Conservation (phyloP, 1,284 basidiomycete genomes). For the Paramarasmius palmivorus region DNA sequence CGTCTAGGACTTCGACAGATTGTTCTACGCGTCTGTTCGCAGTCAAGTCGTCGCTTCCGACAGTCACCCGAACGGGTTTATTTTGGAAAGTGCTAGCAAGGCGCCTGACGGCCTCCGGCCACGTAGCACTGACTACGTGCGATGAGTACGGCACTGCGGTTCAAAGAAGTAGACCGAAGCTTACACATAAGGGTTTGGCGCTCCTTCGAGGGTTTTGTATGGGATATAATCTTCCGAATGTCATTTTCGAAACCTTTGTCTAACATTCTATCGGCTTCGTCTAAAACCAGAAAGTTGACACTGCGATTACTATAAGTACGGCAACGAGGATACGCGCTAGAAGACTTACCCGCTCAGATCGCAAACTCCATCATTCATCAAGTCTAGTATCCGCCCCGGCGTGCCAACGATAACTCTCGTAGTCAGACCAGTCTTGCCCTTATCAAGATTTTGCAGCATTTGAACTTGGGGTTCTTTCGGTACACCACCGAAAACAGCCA, state of each 20-base stretch:
- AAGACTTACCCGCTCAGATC: slow-evolving; percentile 71
- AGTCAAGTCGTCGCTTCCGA: slow-evolving; percentile 93
- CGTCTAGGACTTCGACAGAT: slow-evolving; percentile 88
- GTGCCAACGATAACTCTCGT: slow-evolving; percentile 91
- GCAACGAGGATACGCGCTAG: neutral
- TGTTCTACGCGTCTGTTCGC: slow-evolving; percentile 92
- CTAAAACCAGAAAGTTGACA: slow-evolving; percentile 90
- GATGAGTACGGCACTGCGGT: neutral
- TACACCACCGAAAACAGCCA: slow-evolving; percentile 92
- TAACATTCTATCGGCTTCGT: slow-evolving; percentile 98
- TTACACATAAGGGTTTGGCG: slow-evolving; percentile 93
- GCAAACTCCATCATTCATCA: slow-evolving; percentile 83
- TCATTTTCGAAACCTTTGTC: slow-evolving; percentile 99
- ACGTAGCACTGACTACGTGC: slow-evolving; percentile 88
- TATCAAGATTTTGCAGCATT: slow-evolving; percentile 51
- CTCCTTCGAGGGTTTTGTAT: slow-evolving; percentile 64
- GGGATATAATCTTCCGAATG: slow-evolving; percentile 88
- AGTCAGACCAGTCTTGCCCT: slow-evolving; percentile 48
- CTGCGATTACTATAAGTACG: slow-evolving; percentile 33
- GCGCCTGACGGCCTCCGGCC: slow-evolving; percentile 94
- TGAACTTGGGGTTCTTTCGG: slow-evolving; percentile 83
- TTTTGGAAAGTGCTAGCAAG: slow-evolving; percentile 91
- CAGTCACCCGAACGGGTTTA: slow-evolving; percentile 88
- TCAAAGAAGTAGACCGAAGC: slow-evolving; percentile 28
- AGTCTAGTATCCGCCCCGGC: slow-evolving; percentile 90